Conservation (phyloP, 768 basidiomycete species). For the Crepidotus variabilis region DNA sequence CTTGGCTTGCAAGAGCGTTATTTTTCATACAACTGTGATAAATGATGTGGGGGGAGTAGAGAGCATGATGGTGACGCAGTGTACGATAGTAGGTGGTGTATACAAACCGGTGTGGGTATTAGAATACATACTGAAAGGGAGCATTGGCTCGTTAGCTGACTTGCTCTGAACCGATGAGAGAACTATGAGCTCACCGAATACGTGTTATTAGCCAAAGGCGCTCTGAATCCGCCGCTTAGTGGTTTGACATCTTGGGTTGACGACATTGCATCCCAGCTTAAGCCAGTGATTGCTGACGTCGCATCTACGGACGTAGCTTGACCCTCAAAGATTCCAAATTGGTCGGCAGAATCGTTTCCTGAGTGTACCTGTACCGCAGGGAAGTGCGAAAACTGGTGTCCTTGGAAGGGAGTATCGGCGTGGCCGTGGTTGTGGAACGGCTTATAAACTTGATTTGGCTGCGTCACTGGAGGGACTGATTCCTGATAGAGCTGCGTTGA, state of each 20-base stretch:
- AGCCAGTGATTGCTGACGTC: conserved; percentile 20
- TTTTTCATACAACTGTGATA: not conserved
- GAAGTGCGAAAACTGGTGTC: conserved; percentile 22
- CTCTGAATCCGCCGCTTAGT: conserved; percentile 26
- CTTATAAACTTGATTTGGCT: conserved; percentile 14
- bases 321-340: conserved; percentile 28
- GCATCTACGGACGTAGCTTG: conserved; percentile 21
- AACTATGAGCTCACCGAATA: conserved; percentile 21
- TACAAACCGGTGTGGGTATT: not conserved
- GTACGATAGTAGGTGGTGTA: not conserved
- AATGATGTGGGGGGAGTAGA: not conserved
- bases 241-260: conserved; percentile 23
- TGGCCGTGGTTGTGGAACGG: conserved; percentile 11
- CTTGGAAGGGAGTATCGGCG: conserved; percentile 1
- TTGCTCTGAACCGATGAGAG: not conserved
- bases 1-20: not conserved
- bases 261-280: conserved; percentile 25
- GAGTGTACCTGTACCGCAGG: conserved; percentile 20
- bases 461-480: conserved; percentile 13
- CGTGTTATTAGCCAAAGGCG: conserved; percentile 23
- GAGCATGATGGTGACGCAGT: not conserved
- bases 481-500: conserved; percentile 22
- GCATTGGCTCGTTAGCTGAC: not conserved
- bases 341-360: conserved; percentile 24
- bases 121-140: conserved; percentile 22